Base-by-base conservation (phyloP, 768 basidiomycete genomes). In the Coprinopsis strossmayeri region DNA sequence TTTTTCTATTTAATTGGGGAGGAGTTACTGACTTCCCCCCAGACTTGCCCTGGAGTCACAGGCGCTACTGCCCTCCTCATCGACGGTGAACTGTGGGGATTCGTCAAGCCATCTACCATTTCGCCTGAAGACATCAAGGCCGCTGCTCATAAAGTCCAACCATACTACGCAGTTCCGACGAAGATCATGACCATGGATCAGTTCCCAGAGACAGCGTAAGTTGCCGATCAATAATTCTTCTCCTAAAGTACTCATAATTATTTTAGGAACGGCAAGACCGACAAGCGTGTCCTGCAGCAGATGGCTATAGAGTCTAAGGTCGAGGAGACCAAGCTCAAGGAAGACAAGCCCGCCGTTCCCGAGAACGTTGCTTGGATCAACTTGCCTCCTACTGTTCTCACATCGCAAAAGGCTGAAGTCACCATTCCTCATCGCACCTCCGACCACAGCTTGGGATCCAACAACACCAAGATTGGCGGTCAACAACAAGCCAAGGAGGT, bases 91-190 rank as follows among this genome's bases (percentile, higher is more conserved):
- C 68, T 82, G 7, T 79, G 77, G 76, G 79, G 78, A 7, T 79
- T 79, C 54, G 63, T 71, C 18, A 74, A 73, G 9, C 78, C 78
- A 1, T 54, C 57, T 5, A 58, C 51, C 24, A 63, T 67, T 5
- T 57, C 61, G 40, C 49, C 63, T 15, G 69, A 71, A 28, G 64
- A 61, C n/a, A 72, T 78, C 20, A 65, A 61, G 48, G 60, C 61
- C 26, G 71, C 72, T n/a, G 64, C 73, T 2, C 64, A 72, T n/a
- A 70, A 74, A 50, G 64, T 76, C 2, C 77, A 78, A 54, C 78
- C 80, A 3, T 77, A 79, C 57, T 82, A 82, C 56, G 80, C 78
- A 9, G 74, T 81, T 4, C 79, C 80, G 5, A 67, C 70, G 3
- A 68, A 67, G 27, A 69, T 71, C 50, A 34, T 76, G 28, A 59